These are phyloP conservation scores for Zygosaccharomyces siamensis DNA, from an alignment of 805 yeast species.

Conservation along the genomic window DNA sequence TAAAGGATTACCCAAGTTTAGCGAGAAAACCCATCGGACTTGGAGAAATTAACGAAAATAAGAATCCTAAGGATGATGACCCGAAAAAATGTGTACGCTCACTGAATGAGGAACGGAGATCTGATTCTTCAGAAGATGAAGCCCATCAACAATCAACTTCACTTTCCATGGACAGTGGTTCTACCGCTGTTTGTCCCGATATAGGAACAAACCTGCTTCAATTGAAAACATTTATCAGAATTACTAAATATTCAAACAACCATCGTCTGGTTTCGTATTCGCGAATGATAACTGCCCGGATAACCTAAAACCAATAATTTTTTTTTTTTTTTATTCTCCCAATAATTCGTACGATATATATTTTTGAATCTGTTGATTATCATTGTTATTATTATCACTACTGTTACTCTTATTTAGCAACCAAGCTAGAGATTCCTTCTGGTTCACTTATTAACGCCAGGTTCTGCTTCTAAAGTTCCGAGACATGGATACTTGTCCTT, in stretches of 20 bases:
- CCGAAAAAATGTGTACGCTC: not conserved
- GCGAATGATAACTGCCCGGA: not conserved
- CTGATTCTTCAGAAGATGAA: not conserved
- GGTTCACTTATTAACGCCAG: constrained; percentile 25
- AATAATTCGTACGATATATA: too few relatives aligned
- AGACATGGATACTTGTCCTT: constrained; percentile 74
- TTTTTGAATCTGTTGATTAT: too few relatives aligned
- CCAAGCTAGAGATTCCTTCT: not conserved
- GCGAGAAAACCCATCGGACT: not conserved
- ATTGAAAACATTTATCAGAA: constrained; percentile 1
- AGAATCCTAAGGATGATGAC: not conserved
- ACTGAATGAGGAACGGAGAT: not conserved
- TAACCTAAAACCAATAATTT: not conserved
- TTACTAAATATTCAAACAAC: constrained; percentile 3
- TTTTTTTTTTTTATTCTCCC: not conserved
- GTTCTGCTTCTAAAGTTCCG: constrained; percentile 58
- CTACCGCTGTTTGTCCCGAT: not conserved
- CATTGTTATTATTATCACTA: too few relatives aligned
- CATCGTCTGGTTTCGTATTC: constrained; percentile 9
- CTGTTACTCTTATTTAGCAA: too few relatives aligned
- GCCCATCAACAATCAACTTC: not conserved
- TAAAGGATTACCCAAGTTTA: constrained; percentile 19
- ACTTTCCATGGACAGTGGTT: not conserved
- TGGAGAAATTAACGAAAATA: constrained; percentile 3
- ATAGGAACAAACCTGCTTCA: not conserved